phyloP scores from a whole-genome alignment of 169 alveolate genomes.

The Babesia caballi region DNA sequence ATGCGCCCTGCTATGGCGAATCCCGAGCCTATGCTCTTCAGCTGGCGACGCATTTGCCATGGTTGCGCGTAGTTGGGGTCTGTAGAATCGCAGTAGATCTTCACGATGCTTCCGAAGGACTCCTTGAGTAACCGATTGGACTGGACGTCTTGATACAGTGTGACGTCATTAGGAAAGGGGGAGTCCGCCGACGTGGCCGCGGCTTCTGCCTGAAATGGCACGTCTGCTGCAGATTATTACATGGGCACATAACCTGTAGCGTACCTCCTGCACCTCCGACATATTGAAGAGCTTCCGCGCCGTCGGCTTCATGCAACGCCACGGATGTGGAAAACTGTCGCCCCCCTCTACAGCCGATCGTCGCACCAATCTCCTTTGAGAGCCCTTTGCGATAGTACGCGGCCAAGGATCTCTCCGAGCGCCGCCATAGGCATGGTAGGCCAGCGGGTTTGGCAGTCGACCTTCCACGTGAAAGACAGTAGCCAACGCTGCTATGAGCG shows the following conservation, averaged over 20 bases:
- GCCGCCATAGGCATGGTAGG: no score
- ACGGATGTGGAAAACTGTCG: background rate
- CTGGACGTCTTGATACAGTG: background rate
- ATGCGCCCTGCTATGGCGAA: constrained; percentile 70
- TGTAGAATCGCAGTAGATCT: constrained; percentile 77
- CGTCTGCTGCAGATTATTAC: background rate
- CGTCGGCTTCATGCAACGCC: background rate
- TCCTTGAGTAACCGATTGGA: constrained; percentile 26
- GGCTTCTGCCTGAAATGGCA: background rate
- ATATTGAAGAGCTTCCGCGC: background rate
- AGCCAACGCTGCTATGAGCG: no score
- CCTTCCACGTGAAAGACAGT: no score
- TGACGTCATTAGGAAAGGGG: background rate
- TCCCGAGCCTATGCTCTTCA: constrained; percentile 81
- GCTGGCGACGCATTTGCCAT: constrained; percentile 82
- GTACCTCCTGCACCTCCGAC: background rate
- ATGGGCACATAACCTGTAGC: background rate
- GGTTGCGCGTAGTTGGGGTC: constrained; percentile 81
- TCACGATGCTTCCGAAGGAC: constrained; percentile 73
- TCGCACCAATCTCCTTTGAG: no score
- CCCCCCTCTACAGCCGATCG: no score
- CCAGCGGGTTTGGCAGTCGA: no score
- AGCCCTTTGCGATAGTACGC: no score
- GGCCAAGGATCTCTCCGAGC: no score
- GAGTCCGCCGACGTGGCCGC: background rate